Evolutionary conservation across 2,329 filamentous ascomycete species (phyloP), one percentile per base, ranked within the genome.

Genomic region (Chrysosporium keratinophilum): DNA sequence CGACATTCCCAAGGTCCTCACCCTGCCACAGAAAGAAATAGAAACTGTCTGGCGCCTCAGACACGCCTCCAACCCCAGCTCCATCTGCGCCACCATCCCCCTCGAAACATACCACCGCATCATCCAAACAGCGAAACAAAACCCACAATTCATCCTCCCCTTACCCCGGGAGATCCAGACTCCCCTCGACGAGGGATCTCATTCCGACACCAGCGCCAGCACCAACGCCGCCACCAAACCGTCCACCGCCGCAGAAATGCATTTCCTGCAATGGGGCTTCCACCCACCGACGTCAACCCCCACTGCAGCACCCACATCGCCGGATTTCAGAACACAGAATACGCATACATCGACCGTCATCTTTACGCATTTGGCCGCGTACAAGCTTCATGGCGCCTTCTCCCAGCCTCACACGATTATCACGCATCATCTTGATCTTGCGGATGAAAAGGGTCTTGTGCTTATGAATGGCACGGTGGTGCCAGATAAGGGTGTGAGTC

Each of bases 181-280:
- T 17, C 60, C n/a, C n/a, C n/a, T 62, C 14, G 55, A 54, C 14
- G 57, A 57, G 10, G 71, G 73, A 45, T 60, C 58, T 5, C 54
- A 58, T 2, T 58, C 58, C 3, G 62, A 59, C 7, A 57, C 59
- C 17, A 53, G 59, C 42, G 56, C 58, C 3, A 61, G 59, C 7
- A 57, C 59, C 17, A 53, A 59, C 42, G 56, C 59, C 6, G 56
- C 58, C 28, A 88, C 87, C 50, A 87, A 88, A 40, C 67, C 58
- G 42, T 62, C 54, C 55, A 69, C 62, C 17, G 65, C 63, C 46
- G 88, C 89, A 45, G 93, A 97, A 70, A 89, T 98, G 44, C 93
- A 98, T 71, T 95, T 95, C 69, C 72, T 98, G 58, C 91, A 98
- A 71, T 98, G 94, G 88, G 87, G 86, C 0, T 96, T 95, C 70